phyloP scores from a whole-genome alignment of 2,329 filamentous ascomycete genomes.

The Pseudocercospora fijiensis region DNA sequence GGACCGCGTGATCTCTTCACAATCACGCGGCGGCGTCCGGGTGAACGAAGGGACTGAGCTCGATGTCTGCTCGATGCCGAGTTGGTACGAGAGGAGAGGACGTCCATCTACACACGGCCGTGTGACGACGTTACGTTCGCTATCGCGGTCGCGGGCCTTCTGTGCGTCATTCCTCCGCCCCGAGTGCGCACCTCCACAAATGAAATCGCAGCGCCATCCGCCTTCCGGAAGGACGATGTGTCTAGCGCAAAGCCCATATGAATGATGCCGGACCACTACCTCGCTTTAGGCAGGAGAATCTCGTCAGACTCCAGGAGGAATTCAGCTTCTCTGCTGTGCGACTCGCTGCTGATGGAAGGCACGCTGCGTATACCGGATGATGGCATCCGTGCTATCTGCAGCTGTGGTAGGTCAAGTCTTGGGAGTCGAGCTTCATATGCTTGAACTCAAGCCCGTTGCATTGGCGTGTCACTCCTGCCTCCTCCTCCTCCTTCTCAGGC shows the following conservation, averaged over 20 bases:
- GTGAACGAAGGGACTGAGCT: background rate
- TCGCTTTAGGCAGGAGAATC: background rate
- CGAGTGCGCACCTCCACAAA: background rate
- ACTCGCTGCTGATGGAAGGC: background rate
- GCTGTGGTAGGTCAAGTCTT: background rate
- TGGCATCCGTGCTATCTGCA: slow-evolving; percentile 2
- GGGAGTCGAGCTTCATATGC: background rate
- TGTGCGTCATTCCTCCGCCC: background rate
- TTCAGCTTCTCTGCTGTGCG: background rate
- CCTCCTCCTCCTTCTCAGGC: too few species aligned
- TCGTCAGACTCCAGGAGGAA: background rate
- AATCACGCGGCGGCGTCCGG: background rate
- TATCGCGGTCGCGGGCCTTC: background rate
- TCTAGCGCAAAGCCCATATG: background rate
- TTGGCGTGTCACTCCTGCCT: too few species aligned
- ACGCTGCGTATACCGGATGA: background rate
- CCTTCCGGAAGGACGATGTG: background rate
- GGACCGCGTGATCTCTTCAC: background rate
- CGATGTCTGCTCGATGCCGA: background rate
- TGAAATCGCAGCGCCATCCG: background rate
- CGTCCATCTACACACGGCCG: background rate
- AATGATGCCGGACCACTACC: background rate
- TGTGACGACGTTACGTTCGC: background rate
- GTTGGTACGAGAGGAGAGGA: background rate
- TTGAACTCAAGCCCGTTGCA: background rate